Percentiles rank a stretch among this genome's conserved stretches.
Conservation (phyloP, 176 grass and related monocot genomes). For the Dendrocalamus sinicus region DNA sequence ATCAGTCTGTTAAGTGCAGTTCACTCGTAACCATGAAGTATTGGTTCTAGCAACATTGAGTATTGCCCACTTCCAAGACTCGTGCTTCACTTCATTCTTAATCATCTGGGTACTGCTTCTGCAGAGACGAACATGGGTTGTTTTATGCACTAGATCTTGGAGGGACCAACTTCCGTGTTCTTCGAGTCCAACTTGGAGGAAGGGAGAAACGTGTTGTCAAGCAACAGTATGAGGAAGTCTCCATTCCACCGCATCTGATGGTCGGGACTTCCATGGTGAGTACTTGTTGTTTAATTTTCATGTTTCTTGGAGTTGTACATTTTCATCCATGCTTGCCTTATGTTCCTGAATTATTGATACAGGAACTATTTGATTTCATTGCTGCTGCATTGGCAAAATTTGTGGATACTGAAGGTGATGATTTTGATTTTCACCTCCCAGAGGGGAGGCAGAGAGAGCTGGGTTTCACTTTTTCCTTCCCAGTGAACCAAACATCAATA, state of each 20-base stretch:
- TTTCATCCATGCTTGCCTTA: constrained; percentile 19
- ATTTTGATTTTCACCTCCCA: constrained; percentile 67
- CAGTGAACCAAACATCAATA: constrained; percentile 69
- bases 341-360: constrained; percentile 27
- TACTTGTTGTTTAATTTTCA: neutral
- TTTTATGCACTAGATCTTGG: constrained; percentile 90
- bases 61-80: neutral
- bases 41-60: neutral
- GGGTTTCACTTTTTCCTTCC: constrained; percentile 86
- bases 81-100: neutral
- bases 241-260: constrained; percentile 81
- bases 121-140: constrained; percentile 63
- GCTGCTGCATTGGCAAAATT: constrained; percentile 71
- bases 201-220: constrained; percentile 66
- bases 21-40: neutral
- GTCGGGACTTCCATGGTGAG: constrained; percentile 60
- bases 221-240: constrained; percentile 63
- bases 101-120: constrained; percentile 19
- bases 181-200: constrained; percentile 83
- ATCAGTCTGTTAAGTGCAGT: neutral
- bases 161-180: constrained; percentile 84
- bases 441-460: constrained; percentile 72
- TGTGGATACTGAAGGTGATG: constrained; percentile 65
- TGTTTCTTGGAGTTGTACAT: neutral
- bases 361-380: constrained; percentile 89